These are phyloP conservation scores for Picochlorum sp. DNA, from an alignment of 139 green algal species.

Conservation along the genomic window DNA sequence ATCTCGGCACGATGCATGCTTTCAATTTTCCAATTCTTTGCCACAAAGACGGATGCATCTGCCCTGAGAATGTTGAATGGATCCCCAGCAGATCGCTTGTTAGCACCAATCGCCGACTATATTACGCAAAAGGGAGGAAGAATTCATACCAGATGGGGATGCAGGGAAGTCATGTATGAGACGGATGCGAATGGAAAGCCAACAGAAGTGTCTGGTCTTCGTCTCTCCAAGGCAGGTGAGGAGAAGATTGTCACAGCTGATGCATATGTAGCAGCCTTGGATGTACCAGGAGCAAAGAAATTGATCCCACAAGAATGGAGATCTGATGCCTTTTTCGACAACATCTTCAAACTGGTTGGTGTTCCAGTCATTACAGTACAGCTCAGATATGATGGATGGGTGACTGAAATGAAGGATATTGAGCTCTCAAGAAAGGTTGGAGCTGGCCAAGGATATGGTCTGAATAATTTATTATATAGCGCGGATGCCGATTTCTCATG, in stretches of 20 bases:
- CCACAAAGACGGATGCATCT: slow-evolving; percentile 94
- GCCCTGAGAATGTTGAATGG: slow-evolving; percentile 92
- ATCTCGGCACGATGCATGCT: slow-evolving; percentile 96
- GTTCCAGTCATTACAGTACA: slow-evolving; percentile 96
- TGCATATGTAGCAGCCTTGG: slow-evolving; percentile 86
- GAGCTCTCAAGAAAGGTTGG: slow-evolving; percentile 24
- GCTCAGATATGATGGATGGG: slow-evolving; percentile 93
- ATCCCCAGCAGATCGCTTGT: slow-evolving; percentile 76
- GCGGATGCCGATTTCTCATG: slow-evolving; percentile 88
- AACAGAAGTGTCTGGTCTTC: slow-evolving; percentile 65
- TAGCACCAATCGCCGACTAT: slow-evolving; percentile 87
- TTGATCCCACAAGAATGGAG: slow-evolving; percentile 75
- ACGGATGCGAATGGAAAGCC: slow-evolving; percentile 41
- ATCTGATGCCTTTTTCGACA: slow-evolving; percentile 66
- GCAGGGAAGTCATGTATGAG: slow-evolving; percentile 83
- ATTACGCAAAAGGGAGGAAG: slow-evolving; percentile 66
- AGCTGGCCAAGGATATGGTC: slow-evolving; percentile 28
- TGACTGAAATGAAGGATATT: slow-evolving; percentile 82
- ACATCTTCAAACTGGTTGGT: slow-evolving; percentile 84
- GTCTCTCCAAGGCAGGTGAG: slow-evolving; percentile 38
- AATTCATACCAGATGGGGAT: slow-evolving; percentile 68
- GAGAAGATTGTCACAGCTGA: slow-evolving; percentile 68
- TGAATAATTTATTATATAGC: slow-evolving; percentile 94
- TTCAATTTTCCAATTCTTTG: slow-evolving; percentile 97
- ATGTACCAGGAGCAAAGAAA: slow-evolving; percentile 86